Base-by-base conservation (phyloP, 148 eudicot species). In the Vaccinium macrocarpon region DNA sequence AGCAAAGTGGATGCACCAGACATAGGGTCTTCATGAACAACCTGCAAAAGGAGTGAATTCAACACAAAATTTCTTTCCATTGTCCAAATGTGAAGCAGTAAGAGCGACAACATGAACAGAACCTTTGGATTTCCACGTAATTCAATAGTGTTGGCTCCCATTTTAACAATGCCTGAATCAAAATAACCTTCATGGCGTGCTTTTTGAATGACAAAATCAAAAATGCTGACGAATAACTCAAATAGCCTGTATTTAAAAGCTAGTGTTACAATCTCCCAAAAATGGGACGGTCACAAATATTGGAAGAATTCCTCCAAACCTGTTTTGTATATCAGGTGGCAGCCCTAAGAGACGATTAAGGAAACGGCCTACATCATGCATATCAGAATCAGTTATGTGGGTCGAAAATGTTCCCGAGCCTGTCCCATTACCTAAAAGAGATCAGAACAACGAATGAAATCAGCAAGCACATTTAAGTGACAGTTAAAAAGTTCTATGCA, bases 1-100 rank as follows among this genome's bases (percentile, higher is more conserved):
- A 97, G 86, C 52, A 95, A 88, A 78, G 99, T 95, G 76, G 99
- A 86, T n/a, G 99, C 98, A 82, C 98, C 98, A 85, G 98, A 97
- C 93, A 92, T 84, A 57, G 86, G 90, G 86, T 97, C 99, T 61
- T 93, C 91, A 86, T 91, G 91, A 59, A 97, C 99, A 84, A 93
- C 95, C 99, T 97, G 97, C 87, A 87, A 59, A 68, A 82, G 73
- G 19, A 75, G 14, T 35, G 9, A n/a, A 52, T 68, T 57, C 61
- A 46, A 84, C 16, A 55, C 27, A 55, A 64, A 64, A 64, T 23
- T 23, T 23, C 5, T 23, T 52, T 52, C 49, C 42, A 72, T 61
- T 73, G 18, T 48, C 14, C 32, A 75, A 84, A 77, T 35, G 21
- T 32, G 55, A 16, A 13, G 71, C 71, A 68, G 42, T 68, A 29